Base-by-base conservation (phyloP, 1,139 yeast species). In the Groenewaldozyma auringiensis region DNA sequence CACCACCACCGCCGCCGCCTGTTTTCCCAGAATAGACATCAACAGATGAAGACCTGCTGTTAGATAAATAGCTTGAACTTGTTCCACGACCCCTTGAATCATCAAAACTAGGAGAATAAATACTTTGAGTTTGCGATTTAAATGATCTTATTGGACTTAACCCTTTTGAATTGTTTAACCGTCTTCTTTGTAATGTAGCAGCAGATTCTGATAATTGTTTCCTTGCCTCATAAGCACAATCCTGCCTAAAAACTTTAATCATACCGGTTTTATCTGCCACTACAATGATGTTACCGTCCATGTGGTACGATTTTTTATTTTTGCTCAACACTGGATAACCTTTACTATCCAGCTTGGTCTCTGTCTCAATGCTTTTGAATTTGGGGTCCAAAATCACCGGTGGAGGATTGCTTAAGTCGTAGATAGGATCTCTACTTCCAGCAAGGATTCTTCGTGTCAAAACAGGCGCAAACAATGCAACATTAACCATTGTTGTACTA, bases 391-490 rank as follows among this genome's bases (percentile, higher is more conserved):
- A 45, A 33, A 44, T 42, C 8, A 59, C 56, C 2, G 63, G 60
- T 3, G 62, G 60, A n/a, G 64, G 65, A 41, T 59, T 64, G 37
- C 72, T 69, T 48, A 84, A 62, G 51, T 85, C 94, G 60, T 74
- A 87, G 2, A 88, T 77, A 2, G 84, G 78, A 59, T 88, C 96
- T 57, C 83, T 83, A 1, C 94, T 82, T 38, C 81, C 68, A 42
- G 82, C 81, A 43, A 88, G 64, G 14, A 83, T 67, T 47, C 76
- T 78, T 48, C 76, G 72, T 0, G 96, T 81, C 2, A 70, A 68
- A n/a, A 75, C 67, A 0, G 96, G 96, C 0, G 95, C 96, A 66
- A 87, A 79, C 0, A 78, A 58, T 0, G 95, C 92, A 18, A 77
- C 79, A 41, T 92, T 87, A 21, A 87, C 85, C 37, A 78, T 74